These are phyloP conservation scores for Picea sitchensis DNA, from an alignment of 75 land plant genomes.

Conservation along the genomic window DNA sequence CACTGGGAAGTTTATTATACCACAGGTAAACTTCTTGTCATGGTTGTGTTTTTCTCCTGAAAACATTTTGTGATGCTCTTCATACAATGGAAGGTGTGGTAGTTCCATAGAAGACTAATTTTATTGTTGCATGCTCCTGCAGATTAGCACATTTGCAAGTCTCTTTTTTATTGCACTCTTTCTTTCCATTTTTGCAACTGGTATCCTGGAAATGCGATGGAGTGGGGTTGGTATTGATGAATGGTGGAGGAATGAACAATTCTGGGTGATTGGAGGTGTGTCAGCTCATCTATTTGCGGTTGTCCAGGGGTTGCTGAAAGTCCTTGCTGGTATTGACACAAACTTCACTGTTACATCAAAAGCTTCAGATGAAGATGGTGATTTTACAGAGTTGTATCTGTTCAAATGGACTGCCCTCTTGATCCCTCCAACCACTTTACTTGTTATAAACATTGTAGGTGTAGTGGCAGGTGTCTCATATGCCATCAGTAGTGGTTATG, in stretches of 20 bases:
- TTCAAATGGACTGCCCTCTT: slow-evolving; percentile 68
- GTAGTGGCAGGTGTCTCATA: slow-evolving; percentile 66
- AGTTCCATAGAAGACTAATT: background rate
- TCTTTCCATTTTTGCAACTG: slow-evolving; percentile 69
- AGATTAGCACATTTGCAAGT: slow-evolving; percentile 65
- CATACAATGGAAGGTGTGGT: background rate
- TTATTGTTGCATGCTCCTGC: slow-evolving; percentile 2
- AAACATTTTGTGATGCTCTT: background rate
- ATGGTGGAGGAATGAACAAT: slow-evolving; percentile 80
- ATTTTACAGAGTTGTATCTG: slow-evolving; percentile 56
- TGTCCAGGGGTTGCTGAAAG: slow-evolving; percentile 61
- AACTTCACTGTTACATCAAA: slow-evolving; percentile 67
- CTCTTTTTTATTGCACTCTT: slow-evolving; percentile 54
- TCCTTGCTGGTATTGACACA: slow-evolving; percentile 59
- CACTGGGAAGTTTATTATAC: slow-evolving; percentile 76
- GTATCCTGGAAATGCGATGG: slow-evolving; percentile 68
- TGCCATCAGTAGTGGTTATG: slow-evolving; percentile 64
- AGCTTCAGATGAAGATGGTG: slow-evolving; percentile 51
- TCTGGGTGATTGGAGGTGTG: slow-evolving; percentile 74
- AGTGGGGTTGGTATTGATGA: slow-evolving; percentile 71
- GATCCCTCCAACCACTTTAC: slow-evolving; percentile 59
- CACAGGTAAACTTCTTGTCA: slow-evolving; percentile 40
- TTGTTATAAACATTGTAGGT: slow-evolving; percentile 60
- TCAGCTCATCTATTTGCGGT: slow-evolving; percentile 63
- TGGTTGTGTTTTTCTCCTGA: background rate